phyloP scores from a whole-genome alignment of 495 filamentous ascomycete genomes.

The Aspergillus asperescens region DNA sequence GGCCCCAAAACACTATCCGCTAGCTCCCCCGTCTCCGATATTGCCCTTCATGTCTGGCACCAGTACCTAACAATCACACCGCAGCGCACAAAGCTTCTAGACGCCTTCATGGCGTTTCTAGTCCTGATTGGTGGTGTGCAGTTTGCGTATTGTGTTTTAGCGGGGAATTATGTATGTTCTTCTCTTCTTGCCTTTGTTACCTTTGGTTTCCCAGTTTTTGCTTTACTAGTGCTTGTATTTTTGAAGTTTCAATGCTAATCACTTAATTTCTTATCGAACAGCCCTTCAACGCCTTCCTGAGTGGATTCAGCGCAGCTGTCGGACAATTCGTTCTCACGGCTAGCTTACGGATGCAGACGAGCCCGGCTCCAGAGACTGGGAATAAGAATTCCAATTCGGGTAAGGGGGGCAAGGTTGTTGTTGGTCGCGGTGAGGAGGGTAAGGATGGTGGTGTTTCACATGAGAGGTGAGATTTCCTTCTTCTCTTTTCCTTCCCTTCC shows the following conservation, averaged over 20 bases:
- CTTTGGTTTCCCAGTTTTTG: neutral
- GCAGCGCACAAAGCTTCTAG: conserved; percentile 86
- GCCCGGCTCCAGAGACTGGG: conserved; percentile 5
- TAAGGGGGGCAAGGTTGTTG: conserved; percentile 34
- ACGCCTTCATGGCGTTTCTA: conserved; percentile 88
- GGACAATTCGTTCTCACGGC: conserved; percentile 96
- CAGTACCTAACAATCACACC: conserved; percentile 75
- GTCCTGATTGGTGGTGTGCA: conserved; percentile 81
- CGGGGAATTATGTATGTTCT: conserved; percentile 84
- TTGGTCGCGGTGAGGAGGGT: conserved; percentile 27
- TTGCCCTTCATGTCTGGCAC: conserved; percentile 55
- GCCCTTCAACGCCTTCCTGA: conserved; percentile 98
- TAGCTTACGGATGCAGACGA: conserved; percentile 86
- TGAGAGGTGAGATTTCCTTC: conserved; percentile 39
- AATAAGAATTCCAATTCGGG: conserved; percentile 22
- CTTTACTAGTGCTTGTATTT: neutral
- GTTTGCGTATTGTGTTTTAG: conserved; percentile 88
- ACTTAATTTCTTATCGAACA: conserved; percentile 27
- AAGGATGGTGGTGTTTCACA: conserved; percentile 35
- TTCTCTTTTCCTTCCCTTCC: neutral
- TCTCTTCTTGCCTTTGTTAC: neutral
- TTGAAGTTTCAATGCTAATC: neutral
- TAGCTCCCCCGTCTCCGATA: conserved; percentile 48
- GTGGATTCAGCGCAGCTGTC: conserved; percentile 90
- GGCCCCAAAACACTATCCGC: conserved; percentile 36